Base-by-base conservation (phyloP, 352 stramenopile species). In the Globisporangium apiculatum region DNA sequence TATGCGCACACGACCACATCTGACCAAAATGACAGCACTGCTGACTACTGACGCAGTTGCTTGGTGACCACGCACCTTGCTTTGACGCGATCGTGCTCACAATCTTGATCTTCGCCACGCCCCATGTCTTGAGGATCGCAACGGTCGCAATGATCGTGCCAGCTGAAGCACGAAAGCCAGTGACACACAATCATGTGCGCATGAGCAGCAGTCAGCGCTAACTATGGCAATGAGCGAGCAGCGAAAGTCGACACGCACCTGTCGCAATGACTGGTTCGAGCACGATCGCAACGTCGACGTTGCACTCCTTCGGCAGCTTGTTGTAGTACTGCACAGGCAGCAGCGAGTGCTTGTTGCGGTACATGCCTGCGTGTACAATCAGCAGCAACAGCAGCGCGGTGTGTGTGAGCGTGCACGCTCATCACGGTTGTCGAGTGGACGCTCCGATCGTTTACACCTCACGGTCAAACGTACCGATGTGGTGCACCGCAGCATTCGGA, bases 311-410 rank as follows among this genome's bases (percentile, higher is more conserved):
- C 3, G 97, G 97, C 3, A 99, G 76, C 62, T 97, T 96, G 84
- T 99, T 99, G 79, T 99, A 99, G 81, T 99, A 99, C 65, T 98
- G 92, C n/a, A 99, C 94, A 4, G 96, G 96, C 36, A 97, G 64
- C 8, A 98, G 73, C 48, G 80, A 92, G 50, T 92, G 76, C 57
- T 97, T 96, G 70, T 91, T 89, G 55, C 86, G 83, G 69, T 96
- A 97, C 81, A 94, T 94, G 50, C 83, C 83, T 91, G 46, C 0
- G 18, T 8, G 38, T 6, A 43, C 10, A 47, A 18, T 5, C 8
- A 9, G 24, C 24, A 31, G 24, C 24, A 2, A 17, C 48, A 12
- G 8, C 1, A 12, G 35, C 17, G 53, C 17, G 50, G 45, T 9
- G 35, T 48, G 36, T 42, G 42, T 31, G 18, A 8, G 48, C n/a